Percentiles rank a stretch among this genome's conserved stretches.
Evolutionary conservation across 768 basidiomycete genomes (phyloP).

Genomic region (Neoboletus brunneissimus): DNA sequence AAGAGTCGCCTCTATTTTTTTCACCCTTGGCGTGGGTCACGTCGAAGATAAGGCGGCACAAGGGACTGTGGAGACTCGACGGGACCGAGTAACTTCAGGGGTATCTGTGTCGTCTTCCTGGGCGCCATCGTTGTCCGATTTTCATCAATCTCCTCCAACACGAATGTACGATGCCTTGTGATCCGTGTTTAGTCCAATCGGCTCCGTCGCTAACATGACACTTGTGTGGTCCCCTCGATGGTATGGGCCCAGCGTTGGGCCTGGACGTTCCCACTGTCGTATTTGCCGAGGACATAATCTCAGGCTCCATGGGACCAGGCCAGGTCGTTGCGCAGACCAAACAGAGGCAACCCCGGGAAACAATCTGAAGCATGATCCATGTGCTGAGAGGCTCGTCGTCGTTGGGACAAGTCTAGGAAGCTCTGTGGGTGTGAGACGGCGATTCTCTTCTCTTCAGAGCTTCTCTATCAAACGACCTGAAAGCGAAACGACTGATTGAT

Average conservation of each 20-base stretch:
- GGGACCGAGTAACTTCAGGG: not conserved
- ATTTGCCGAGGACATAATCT: not conserved
- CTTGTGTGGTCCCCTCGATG: not conserved
- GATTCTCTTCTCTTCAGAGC: not conserved
- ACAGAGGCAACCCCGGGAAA: not conserved
- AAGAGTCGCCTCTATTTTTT: not conserved
- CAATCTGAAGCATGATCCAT: not conserved
- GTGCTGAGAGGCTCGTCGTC: not conserved
- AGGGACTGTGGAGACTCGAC: not conserved
- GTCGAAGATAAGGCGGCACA: not conserved
- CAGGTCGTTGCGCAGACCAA: slow-evolving; percentile 9
- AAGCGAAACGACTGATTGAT: no score
- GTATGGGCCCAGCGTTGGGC: not conserved
- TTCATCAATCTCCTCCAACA: not conserved
- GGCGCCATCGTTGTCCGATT: not conserved
- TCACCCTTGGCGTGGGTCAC: not conserved
- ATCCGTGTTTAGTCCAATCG: not conserved
- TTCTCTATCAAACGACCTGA: not conserved
- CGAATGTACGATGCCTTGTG: not conserved
- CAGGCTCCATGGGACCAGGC: not conserved
- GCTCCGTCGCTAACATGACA: not conserved
- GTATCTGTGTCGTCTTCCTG: not conserved
- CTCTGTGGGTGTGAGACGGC: not conserved
- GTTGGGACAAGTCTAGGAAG: not conserved
- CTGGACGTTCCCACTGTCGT: not conserved